Conservation (phyloP, 768 basidiomycete genomes). For the Favolaschia claudopus region DNA sequence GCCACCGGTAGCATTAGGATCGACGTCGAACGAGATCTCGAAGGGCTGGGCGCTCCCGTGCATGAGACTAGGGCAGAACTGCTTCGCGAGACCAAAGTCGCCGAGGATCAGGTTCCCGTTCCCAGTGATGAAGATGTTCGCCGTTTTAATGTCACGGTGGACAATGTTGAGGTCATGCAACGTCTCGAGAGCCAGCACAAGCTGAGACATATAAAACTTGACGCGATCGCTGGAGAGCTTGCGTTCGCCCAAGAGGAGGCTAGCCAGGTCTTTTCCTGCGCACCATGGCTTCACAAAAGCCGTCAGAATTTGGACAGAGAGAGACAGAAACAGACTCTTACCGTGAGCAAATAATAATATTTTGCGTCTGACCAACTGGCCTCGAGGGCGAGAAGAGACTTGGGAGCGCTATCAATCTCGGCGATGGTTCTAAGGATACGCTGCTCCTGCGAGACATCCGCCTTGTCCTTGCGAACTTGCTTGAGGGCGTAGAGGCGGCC, state of each 20-base stretch:
- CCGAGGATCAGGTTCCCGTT: slow-evolving; percentile 2
- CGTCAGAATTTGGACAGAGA: no score
- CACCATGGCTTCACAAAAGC: slow-evolving; percentile 8
- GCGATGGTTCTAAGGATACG: neutral
- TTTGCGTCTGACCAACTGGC: neutral
- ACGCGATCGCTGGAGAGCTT: neutral
- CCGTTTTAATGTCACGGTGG: slow-evolving; percentile 11
- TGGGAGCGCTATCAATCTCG: neutral
- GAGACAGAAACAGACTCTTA: no score
- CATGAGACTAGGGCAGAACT: neutral
- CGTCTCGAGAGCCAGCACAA: slow-evolving; percentile 1
- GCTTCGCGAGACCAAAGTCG: slow-evolving; percentile 1
- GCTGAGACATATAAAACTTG: neutral
- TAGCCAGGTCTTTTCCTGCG: neutral
- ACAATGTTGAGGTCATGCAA: neutral
- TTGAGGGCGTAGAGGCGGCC: neutral
- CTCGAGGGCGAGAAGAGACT: neutral
- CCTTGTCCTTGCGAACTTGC: neutral
- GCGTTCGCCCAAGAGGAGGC: neutral
- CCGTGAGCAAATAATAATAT: neutral
- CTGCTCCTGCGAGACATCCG: neutral
- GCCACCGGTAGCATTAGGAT: neutral
- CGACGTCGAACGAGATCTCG: neutral
- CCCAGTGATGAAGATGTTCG: neutral
- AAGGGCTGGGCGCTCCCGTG: neutral